These are phyloP conservation scores for Penicillium expansum DNA, from an alignment of 2,329 filamentous ascomycete genomes.

Conservation along the genomic window DNA sequence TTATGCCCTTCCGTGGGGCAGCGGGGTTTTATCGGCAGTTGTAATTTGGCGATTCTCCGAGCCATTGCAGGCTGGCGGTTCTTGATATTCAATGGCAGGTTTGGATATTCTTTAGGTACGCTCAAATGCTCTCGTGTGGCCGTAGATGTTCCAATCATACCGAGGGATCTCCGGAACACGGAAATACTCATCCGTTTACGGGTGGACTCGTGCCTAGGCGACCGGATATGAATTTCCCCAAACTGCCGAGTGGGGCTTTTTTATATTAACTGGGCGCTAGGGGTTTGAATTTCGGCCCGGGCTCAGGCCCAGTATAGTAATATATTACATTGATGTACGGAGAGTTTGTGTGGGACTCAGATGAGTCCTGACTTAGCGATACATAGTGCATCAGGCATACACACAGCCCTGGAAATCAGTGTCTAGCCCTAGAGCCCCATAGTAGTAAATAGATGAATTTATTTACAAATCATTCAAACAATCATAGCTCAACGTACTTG, in stretches of 20 bases:
- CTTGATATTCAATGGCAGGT: neutral
- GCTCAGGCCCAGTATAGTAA: too few species aligned
- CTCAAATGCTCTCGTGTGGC: neutral
- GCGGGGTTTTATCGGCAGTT: slow-evolving; percentile 22
- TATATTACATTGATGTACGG: neutral
- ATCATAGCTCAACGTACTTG: neutral
- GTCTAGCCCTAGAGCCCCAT: neutral
- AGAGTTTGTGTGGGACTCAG: neutral
- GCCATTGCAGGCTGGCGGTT: neutral
- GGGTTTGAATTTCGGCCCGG: neutral
- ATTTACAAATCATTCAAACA: neutral
- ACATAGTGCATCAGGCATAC: too few species aligned
- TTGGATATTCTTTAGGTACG: neutral
- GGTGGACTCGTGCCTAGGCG: neutral
- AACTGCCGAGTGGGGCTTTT: neutral
- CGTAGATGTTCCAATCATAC: neutral
- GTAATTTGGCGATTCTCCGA: neutral
- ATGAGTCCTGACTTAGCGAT: neutral
- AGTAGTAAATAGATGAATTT: neutral
- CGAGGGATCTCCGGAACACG: neutral
- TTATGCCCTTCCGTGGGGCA: slow-evolving; percentile 13
- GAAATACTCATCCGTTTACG: neutral
- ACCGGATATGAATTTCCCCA: neutral
- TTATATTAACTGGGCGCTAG: neutral
- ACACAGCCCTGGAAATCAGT: too few species aligned